Base-by-base conservation (phyloP, 345 rosid genomes). In the Firmiana major region DNA sequence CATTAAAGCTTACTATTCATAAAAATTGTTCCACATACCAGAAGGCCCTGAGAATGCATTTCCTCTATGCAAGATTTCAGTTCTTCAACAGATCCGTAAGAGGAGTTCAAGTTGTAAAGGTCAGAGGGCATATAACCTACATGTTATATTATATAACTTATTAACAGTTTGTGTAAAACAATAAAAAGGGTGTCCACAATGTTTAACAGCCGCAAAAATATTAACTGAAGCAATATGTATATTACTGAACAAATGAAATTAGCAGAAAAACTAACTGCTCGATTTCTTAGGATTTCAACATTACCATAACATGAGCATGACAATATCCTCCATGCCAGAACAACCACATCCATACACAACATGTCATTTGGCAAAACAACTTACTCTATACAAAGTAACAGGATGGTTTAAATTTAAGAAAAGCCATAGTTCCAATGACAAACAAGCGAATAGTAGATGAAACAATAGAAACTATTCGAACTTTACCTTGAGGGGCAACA, bases 121-220 rank as follows among this genome's bases (percentile, higher is more conserved):
- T 87, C 88, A 24, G 86, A 84, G 43, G 90, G 90, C 90, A 87
- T 83, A 76, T 87, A 87, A 75, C 90, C 90, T 86, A 80, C 77
- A 75, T 68, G 70, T 77, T 79, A 57, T 70, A 31, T 31, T 31
- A 31, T 31, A 31, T 31, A 31, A 31, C 49, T n/a, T 63, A 17
- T 17, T 7, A 15, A 55, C 48, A 66, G 26, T 11, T 13, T 19
- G 16, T 45, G 51, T 38, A 5, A 17, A 64, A 51, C 46, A 64
- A 9, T 12, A 67, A 36, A 43, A 54, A 36, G 55, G 31, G 36
- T 0, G 16, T 22, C 22, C 69, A 63, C 16, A 59, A 46, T 38
- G 6, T 48, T 19, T 46, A 26, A 51, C 60, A 63, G 1, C 31
- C 3, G 21, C 42, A 75, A 24, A 60, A 17, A 74, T 42, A 16